Evolutionary conservation across 169 alveolate species (phyloP), one percentile per base, ranked within the genome.

Genomic region (Amoebophrya sp.): DNA sequence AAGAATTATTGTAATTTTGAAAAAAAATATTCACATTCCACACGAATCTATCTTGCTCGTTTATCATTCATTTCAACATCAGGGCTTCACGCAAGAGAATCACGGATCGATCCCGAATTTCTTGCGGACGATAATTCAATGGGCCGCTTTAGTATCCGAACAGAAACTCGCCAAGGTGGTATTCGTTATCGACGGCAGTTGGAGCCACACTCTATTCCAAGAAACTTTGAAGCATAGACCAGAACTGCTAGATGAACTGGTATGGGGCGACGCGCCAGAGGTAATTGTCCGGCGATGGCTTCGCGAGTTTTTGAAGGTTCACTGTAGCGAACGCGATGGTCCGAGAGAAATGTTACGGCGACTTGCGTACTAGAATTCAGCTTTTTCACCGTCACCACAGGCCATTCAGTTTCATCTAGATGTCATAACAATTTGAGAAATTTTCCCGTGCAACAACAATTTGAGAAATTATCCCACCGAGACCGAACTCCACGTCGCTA

Each of bases 181-280:
- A 26, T 65, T 65, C n/a, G 10, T 65, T 10, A 65, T 65, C 12
- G 83, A 65, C 83, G 83, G 83, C 33, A 6, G 33, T 36, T 65
- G 83, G 83, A 36, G 83, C 36, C 83, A 65, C 83, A 26, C 83
- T 29, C 1, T 12, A 0, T 65, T 65, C 33, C 83, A 65, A 36
- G n/a, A 65, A 18, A 36, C n/a, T 18, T 65, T 65, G 83, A 65
- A 65, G 83, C 83, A 65, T 36, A 29, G 83, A 29, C 83, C 83
- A 36, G 83, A 65, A 29, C 26, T 65, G 83, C 33, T 65, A 10
- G 83, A 65, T 1, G 83, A 65, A 36, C 18, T 26, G n/a, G 83
- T 65, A 6, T 65, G 83, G 83, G 83, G 83, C 83, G 83, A 65
- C 83, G 83, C n/a, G 83, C 83, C 83, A 36, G 26, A 6, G 83